Evolutionary conservation across 2,329 filamentous ascomycete genomes (phyloP).

Genomic region (Metarhizium brunneum): DNA sequence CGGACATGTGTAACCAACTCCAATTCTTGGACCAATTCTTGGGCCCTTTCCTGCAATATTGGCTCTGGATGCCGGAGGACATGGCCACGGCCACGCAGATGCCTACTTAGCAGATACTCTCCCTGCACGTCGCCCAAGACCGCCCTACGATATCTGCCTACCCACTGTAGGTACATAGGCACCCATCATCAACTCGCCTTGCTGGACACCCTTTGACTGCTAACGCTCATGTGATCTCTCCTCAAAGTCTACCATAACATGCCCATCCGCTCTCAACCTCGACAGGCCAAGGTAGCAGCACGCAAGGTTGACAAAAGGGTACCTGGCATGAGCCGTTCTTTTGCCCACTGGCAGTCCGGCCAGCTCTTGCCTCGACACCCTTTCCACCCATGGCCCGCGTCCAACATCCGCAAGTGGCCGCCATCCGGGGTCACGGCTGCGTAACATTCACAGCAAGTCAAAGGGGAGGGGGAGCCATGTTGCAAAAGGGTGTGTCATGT

Average conservation of each 20-base stretch:
- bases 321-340: constrained; percentile 7
- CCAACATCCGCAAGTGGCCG: not conserved
- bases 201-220: not conserved
- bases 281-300: not conserved
- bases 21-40: too few relatives aligned
- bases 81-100: too few relatives aligned
- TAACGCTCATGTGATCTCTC: not conserved
- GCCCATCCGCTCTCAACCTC: not conserved
- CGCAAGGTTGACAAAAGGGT: constrained; percentile 4
- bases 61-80: too few relatives aligned
- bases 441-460: not conserved
- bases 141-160: too few relatives aligned
- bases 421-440: not conserved
- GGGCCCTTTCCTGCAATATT: too few relatives aligned
- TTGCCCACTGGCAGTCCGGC: constrained; percentile 1
- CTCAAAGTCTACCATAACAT: not conserved
- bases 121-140: too few relatives aligned
- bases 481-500: not conserved
- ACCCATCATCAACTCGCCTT: too few relatives aligned
- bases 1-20: too few relatives aligned
- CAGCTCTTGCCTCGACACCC: not conserved
- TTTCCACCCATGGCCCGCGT: not conserved
- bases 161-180: too few relatives aligned
- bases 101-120: too few relatives aligned
- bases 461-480: not conserved